Evolutionary conservation across 2,329 filamentous ascomycete species (phyloP).

Genomic region (Aspergillus sp.): DNA sequence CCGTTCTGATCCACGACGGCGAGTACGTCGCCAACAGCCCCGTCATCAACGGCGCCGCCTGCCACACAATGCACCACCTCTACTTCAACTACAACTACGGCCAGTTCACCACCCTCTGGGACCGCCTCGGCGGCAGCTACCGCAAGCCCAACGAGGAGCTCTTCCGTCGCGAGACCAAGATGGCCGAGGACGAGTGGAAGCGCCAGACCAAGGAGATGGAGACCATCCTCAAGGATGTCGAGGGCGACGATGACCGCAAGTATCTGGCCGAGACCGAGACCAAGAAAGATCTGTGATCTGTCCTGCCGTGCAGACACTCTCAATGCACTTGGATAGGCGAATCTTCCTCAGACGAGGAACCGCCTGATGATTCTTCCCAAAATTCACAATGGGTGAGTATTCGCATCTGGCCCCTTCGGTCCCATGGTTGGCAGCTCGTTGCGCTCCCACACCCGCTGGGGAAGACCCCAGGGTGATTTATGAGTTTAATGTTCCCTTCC

Average conservation of each 20-base stretch:
- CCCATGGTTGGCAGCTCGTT: background rate
- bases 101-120: slow-evolving; percentile 91
- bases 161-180: slow-evolving; percentile 81
- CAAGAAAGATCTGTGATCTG: slow-evolving; percentile 38
- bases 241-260: slow-evolving; percentile 53
- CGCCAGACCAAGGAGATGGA: slow-evolving; percentile 76
- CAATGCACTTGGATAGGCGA: no score
- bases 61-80: slow-evolving; percentile 87
- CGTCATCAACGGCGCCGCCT: slow-evolving; percentile 91
- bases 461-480: background rate
- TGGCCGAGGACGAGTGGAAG: slow-evolving; percentile 76
- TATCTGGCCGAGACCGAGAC: slow-evolving; percentile 34
- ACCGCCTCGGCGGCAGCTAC: slow-evolving; percentile 83
- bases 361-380: background rate
- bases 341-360: background rate
- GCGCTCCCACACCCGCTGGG: no score
- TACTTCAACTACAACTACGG: slow-evolving; percentile 92
- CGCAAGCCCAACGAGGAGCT: slow-evolving; percentile 80
- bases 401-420: background rate
- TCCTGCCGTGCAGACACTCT: background rate
- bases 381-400: background rate
- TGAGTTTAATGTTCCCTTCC: background rate
- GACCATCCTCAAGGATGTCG: slow-evolving; percentile 70
- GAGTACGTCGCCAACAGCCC: slow-evolving; percentile 90
- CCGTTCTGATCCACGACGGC: slow-evolving; percentile 91